A percentile compares a stretch with the other conserved stretches of the same genome.
phyloP scores from a whole-genome alignment of 805 yeast species.

The Candida chilensis region DNA sequence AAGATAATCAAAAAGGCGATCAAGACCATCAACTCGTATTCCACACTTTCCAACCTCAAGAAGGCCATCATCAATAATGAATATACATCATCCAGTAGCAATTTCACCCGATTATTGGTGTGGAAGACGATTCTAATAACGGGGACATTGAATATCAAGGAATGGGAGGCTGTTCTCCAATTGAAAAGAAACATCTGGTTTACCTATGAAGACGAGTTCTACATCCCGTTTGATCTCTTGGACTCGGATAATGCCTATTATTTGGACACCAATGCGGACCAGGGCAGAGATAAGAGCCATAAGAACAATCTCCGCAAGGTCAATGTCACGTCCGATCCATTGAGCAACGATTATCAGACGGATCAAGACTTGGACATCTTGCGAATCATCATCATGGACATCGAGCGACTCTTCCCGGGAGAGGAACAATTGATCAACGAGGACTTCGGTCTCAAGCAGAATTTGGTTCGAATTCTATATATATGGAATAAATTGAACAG shows the following conservation, averaged over 20 bases:
- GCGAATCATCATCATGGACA: not conserved
- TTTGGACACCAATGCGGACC: too few species aligned
- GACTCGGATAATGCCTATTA: too few species aligned
- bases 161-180: constrained; percentile 1
- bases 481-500: constrained; percentile 1
- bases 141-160: not conserved
- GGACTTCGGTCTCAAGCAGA: not conserved
- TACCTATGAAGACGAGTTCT: too few species aligned
- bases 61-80: not conserved
- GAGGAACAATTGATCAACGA: not conserved
- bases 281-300: too few species aligned
- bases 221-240: too few species aligned
- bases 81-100: not conserved
- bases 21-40: not conserved
- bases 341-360: not conserved
- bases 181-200: too few species aligned
- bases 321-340: not conserved
- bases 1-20: not conserved
- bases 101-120: not conserved
- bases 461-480: not conserved
- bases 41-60: not conserved
- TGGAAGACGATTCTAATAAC: not conserved
- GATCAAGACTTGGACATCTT: not conserved
- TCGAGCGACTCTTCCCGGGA: not conserved
- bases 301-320: not conserved